These are phyloP conservation scores for Chimonanthus salicifolius DNA, from an alignment of 164 flowering plant genomes.

Conservation along the genomic window DNA sequence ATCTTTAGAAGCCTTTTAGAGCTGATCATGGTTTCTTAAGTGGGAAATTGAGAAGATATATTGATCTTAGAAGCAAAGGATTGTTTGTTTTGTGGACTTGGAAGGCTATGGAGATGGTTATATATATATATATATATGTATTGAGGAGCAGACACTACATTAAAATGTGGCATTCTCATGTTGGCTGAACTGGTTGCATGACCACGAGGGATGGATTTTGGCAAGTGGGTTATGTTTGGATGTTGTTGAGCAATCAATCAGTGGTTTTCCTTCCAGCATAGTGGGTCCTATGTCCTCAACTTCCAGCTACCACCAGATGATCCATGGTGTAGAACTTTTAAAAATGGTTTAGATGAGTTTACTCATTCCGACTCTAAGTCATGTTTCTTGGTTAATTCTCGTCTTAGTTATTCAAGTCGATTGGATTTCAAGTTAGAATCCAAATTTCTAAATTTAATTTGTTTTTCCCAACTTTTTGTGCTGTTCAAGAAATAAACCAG, in stretches of 20 bases:
- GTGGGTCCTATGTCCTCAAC: too few relatives aligned
- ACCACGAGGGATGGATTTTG: background rate
- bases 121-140: background rate
- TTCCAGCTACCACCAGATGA: too few relatives aligned
- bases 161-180: background rate
- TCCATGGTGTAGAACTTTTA: too few relatives aligned
- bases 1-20: slow-evolving; percentile 14
- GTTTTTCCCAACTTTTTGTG: too few relatives aligned
- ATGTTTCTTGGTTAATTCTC: too few relatives aligned
- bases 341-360: too few relatives aligned
- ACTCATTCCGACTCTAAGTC: too few relatives aligned
- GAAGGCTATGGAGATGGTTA: background rate
- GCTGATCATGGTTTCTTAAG: slow-evolving; percentile 10
- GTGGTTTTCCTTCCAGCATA: too few relatives aligned
- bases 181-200: background rate
- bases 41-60: background rate
- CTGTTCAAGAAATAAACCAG: too few relatives aligned
- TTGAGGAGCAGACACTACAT: background rate
- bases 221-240: background rate
- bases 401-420: too few relatives aligned
- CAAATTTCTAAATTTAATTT: too few relatives aligned
- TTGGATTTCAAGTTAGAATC: too few relatives aligned
- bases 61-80: background rate
- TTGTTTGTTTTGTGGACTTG: background rate
- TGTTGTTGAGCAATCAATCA: background rate